Percentiles rank a stretch among this genome's conserved stretches.
These are phyloP conservation scores for Rhizophora mangle DNA, from an alignment of 345 rosid genomes.

Conservation along the genomic window DNA sequence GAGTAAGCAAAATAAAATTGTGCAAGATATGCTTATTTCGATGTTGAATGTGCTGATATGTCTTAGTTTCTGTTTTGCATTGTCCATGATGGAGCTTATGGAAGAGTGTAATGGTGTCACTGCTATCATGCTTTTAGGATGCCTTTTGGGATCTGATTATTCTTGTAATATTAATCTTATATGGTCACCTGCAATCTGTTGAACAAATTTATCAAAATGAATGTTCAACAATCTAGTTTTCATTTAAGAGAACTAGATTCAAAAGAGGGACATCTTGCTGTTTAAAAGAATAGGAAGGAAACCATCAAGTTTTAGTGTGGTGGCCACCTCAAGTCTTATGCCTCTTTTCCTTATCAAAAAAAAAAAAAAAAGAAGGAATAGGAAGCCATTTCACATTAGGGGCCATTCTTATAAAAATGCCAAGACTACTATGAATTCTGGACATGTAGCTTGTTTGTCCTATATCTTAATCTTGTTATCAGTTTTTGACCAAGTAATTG, in stretches of 20 bases:
- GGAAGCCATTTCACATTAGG: no score
- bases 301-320: no score
- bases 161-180: neutral
- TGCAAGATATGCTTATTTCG: no score
- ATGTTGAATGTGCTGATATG: neutral
- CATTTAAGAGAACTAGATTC: no score
- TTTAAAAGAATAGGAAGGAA: no score
- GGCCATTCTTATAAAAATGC: neutral
- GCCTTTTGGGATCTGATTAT: neutral
- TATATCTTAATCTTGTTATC: neutral
- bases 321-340: no score
- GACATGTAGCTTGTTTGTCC: neutral
- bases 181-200: neutral
- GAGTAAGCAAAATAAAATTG: no score
- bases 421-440: neutral
- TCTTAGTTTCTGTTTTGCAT: neutral
- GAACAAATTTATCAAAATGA: neutral
- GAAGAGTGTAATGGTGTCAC: neutral
- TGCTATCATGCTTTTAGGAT: no score
- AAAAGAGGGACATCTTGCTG: no score
- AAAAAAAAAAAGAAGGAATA: no score
- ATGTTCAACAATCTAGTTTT: neutral
- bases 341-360: no score
- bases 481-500: constrained; percentile 4
- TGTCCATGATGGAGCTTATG: neutral